Percentiles rank a stretch among this genome's conserved stretches.
Conservation (phyloP, 257 asterid species). For the Scutellaria barbata region DNA sequence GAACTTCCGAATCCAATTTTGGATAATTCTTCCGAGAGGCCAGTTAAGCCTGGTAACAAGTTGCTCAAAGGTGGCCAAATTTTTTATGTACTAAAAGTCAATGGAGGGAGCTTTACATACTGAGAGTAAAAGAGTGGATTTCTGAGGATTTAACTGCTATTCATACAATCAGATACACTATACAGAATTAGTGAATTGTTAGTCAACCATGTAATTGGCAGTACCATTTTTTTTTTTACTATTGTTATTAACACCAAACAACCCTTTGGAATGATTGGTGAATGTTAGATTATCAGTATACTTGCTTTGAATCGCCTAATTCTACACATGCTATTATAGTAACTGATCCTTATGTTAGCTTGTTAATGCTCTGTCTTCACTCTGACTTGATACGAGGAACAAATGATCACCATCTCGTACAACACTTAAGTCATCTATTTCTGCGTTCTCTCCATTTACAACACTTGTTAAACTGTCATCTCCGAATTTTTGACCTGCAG, state of each 20-base stretch:
- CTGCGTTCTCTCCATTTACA: slow-evolving; percentile 71
- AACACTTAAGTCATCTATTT: slow-evolving; percentile 74
- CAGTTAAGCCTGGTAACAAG: slow-evolving; percentile 28
- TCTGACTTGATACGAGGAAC: slow-evolving; percentile 51
- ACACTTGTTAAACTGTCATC: slow-evolving; percentile 50
- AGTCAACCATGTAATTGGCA: slow-evolving; percentile 38
- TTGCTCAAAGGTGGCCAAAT: slow-evolving; percentile 30
- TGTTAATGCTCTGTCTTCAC: slow-evolving; percentile 34
- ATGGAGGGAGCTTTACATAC: slow-evolving; percentile 33
- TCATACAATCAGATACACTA: slow-evolving; percentile 37
- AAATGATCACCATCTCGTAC: slow-evolving; percentile 88
- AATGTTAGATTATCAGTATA: slow-evolving; percentile 34
- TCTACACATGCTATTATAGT: slow-evolving; percentile 30
- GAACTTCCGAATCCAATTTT: slow-evolving; percentile 21
- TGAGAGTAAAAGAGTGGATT: slow-evolving; percentile 25
- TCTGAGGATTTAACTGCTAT: slow-evolving; percentile 22
- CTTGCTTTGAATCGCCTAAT: slow-evolving; percentile 34
- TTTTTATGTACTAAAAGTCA: slow-evolving; percentile 32
- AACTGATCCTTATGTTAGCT: slow-evolving; percentile 28
- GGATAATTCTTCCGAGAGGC: slow-evolving; percentile 31
- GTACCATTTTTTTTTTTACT: slow-evolving; percentile 24
- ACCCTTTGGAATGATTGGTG: slow-evolving; percentile 29
- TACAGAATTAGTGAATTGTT: slow-evolving; percentile 29
- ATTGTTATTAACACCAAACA: slow-evolving; percentile 33
- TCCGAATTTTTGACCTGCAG: slow-evolving; percentile 83